Base-by-base conservation (phyloP, 306 rosid genomes). In the Cucurbita pepo region DNA sequence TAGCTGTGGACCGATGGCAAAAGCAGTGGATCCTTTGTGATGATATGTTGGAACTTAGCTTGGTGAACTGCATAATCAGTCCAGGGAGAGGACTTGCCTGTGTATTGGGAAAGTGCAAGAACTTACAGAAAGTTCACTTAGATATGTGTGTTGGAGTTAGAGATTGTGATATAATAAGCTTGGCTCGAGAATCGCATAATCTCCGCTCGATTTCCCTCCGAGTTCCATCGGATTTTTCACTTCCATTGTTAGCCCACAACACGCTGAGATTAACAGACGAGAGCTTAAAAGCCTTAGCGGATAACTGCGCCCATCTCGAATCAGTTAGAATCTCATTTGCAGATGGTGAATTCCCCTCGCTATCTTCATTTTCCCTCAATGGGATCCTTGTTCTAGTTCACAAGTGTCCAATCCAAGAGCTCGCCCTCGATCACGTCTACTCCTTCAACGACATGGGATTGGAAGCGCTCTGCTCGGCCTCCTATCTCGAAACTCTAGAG, bases 81-180 rank as follows among this genome's bases (percentile, higher is more conserved):
- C 90, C 93, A 0, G 98, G 96, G 56, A 88, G 92, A 77, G 98
- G 98, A 14, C 96, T 93, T 76, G 91, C 96, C 77, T 90, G 96
- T 69, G 91, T 93, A 44, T 56, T 93, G 58, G 84, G 87, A 12
- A 90, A 85, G 80, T 93, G 98, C 79, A 85, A 82, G 82, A 93
- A 85, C 80, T 77, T 93, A 86, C 85, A 87, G 79, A 90, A 77
- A 73, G 77, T 93, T 85, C 89, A 85, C 80, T 85, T 93, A 43
- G 98, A 90, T 78, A 90, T 84, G 93, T 92, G 96, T 71, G 96
- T 92, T 82, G 98, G 98, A 48, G 84, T 90, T 18, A 83, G 91
- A 78, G 93, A 92, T 84, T 78, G 52, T 78, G 98, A 92, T 81
- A 87, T 92, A 25, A 83, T 90, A 63, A 77, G 80, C 69, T 76